phyloP scores from a whole-genome alignment of 164 flowering plant genomes.

The Macadamia tetraphylla region DNA sequence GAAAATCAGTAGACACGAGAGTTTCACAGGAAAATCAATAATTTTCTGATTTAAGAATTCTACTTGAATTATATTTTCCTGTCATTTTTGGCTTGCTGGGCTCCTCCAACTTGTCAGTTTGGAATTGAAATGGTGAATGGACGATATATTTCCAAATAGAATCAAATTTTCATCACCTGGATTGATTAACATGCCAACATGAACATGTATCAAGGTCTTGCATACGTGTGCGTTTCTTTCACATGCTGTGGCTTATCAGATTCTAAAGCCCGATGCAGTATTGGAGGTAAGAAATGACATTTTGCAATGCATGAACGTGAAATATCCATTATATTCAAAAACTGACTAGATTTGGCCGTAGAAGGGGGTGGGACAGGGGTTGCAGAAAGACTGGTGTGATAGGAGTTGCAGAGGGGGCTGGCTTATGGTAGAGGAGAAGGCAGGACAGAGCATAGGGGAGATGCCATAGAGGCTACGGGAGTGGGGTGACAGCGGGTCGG shows the following conservation, averaged over 20 bases:
- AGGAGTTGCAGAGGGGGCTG: too few species aligned
- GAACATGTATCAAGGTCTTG: background rate
- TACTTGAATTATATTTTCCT: background rate
- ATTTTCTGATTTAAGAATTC: background rate
- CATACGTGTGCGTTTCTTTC: background rate
- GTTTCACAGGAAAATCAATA: background rate
- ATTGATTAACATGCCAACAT: background rate
- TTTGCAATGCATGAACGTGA: too few species aligned
- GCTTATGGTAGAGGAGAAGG: too few species aligned
- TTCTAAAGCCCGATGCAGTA: slow-evolving; percentile 4
- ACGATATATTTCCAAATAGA: background rate
- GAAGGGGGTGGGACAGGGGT: too few species aligned
- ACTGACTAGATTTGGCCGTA: too few species aligned
- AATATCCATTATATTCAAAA: too few species aligned
- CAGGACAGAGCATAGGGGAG: too few species aligned
- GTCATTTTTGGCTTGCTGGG: background rate
- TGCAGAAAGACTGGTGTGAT: too few species aligned
- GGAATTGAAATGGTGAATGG: background rate
- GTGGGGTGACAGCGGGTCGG: too few species aligned
- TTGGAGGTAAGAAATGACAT: background rate
- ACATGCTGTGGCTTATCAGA: background rate
- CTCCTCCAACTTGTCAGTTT: background rate
- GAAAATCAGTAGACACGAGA: background rate
- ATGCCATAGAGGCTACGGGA: too few species aligned
- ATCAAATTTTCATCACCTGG: background rate